Base-by-base conservation (phyloP, 2,329 filamentous ascomycete species). In the Penicillium sp. region DNA sequence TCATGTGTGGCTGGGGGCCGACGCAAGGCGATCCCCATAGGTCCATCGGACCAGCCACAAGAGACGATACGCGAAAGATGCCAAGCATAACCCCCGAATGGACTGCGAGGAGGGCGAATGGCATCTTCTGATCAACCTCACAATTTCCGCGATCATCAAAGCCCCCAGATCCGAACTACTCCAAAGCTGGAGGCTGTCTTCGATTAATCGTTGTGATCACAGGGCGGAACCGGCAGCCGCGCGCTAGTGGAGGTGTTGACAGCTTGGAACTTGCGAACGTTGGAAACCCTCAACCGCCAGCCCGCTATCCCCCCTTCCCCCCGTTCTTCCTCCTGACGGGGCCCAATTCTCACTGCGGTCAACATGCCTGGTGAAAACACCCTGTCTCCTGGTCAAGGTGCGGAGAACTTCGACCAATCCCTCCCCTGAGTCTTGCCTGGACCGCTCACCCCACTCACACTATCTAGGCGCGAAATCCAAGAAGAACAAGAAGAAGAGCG, bases 401-500 rank as follows among this genome's bases (percentile, higher is more conserved):
- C 40, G 65, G 42, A 43, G 40, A 8, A 22, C 48, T 42, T 59
- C 48, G 55, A 40, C 11, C 11, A 19, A 54, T 49, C 13, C n/a
- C 19, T 52, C 51, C 30, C 14, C 37, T 59, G 55, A 54, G 30
- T 59, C 11, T 25, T 55, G 52, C 52, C 52, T 38, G 55, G 59
- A 45, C 54, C 42, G 51, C 64, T 68, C 56, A 69, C 59, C 55
- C 60, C 62, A 60, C 51, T 53, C 19, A 53, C 25, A 19, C 25
- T 28, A 60, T 11, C 43, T 65, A 80, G 78, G 76, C 68, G 70
- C 78, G 55, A 86, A 80, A 70, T 82, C 83, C 70, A 86, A 84
- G 77, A 85, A 81, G 72, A 84, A 80, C 74, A 85, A 83, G 73
- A 84, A 83, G 78, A 86, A 84, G 76, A 77, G 76, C 65, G 75